A percentile compares a stretch with the other conserved stretches of the same genome.
These are phyloP conservation scores for Trichosanthes truncata DNA, from an alignment of 306 rosid species.

Conservation along the genomic window DNA sequence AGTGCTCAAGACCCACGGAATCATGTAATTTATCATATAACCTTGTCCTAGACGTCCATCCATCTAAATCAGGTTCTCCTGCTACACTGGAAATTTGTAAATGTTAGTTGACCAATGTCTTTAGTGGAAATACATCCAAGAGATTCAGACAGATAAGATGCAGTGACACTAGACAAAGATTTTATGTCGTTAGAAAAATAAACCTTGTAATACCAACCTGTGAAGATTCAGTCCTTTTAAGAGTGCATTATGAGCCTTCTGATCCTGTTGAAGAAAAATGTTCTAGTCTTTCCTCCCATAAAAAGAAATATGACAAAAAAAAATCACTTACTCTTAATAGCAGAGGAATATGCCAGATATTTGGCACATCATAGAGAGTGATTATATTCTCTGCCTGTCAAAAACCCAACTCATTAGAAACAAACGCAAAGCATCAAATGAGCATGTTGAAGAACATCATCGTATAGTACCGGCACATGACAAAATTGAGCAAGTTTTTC, in stretches of 20 bases:
- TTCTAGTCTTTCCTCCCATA: neutral
- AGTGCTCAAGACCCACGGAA: constrained; percentile 23
- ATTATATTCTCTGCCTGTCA: constrained; percentile 66
- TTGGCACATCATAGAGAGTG: constrained; percentile 88
- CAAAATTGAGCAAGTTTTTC: constrained; percentile 81
- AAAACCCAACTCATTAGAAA: constrained; percentile 12
- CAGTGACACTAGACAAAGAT: neutral
- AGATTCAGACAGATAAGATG: neutral
- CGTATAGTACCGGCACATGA: constrained; percentile 68
- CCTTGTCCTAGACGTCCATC: constrained; percentile 37
- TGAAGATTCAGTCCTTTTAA: constrained; percentile 33
- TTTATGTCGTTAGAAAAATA: neutral
- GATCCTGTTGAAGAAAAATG: constrained; percentile 23
- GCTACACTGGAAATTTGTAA: constrained; percentile 21
- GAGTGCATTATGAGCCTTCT: constrained; percentile 41
- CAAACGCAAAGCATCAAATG: neutral
- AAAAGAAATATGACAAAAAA: neutral
- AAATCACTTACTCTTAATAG: constrained; percentile 56
- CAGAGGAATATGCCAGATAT: constrained; percentile 94
- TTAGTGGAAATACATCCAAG: neutral
- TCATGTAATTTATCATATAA: constrained; percentile 29
- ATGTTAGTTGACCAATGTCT: neutral
- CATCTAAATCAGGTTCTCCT: constrained; percentile 26
- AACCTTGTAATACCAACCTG: constrained; percentile 20
- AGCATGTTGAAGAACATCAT: neutral